Conservation (phyloP, 345 rosid genomes). For the Lenwebbia sp. region DNA sequence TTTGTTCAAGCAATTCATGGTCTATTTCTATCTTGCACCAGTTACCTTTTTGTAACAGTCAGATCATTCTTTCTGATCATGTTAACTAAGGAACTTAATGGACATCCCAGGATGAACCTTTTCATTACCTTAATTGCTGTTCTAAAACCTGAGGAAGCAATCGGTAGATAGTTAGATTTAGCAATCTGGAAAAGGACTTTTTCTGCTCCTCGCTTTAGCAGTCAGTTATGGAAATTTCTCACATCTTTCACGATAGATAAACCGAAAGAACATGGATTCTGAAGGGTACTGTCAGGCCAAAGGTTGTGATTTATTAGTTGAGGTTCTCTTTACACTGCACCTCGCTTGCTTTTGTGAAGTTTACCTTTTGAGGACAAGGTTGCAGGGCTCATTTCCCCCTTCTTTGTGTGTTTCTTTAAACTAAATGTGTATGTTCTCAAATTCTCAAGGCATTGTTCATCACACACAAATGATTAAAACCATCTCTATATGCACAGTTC, state of each 20-base stretch:
- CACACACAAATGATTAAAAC: neutral
- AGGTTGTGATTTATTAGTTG: neutral
- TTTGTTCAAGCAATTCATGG: neutral
- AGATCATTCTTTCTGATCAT: neutral
- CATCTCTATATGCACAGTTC: neutral
- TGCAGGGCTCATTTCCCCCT: neutral
- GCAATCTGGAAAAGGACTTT: neutral
- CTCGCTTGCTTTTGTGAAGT: neutral
- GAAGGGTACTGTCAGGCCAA: neutral
- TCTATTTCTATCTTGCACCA: neutral
- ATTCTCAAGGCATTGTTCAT: neutral
- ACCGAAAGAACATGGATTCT: neutral
- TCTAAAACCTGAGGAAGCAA: neutral
- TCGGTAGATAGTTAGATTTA: neutral
- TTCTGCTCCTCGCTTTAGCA: neutral
- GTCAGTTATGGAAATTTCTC: neutral
- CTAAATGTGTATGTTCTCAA: neutral
- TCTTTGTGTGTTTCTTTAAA: neutral
- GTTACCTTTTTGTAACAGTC: neutral
- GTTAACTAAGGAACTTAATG: neutral
- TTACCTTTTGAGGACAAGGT: neutral
- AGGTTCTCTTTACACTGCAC: neutral
- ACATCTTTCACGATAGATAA: neutral
- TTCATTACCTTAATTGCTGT: neutral
- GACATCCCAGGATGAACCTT: neutral